These are phyloP conservation scores for Gliomastix tumulicola DNA, from an alignment of 2,329 filamentous ascomycete species.

Conservation along the genomic window DNA sequence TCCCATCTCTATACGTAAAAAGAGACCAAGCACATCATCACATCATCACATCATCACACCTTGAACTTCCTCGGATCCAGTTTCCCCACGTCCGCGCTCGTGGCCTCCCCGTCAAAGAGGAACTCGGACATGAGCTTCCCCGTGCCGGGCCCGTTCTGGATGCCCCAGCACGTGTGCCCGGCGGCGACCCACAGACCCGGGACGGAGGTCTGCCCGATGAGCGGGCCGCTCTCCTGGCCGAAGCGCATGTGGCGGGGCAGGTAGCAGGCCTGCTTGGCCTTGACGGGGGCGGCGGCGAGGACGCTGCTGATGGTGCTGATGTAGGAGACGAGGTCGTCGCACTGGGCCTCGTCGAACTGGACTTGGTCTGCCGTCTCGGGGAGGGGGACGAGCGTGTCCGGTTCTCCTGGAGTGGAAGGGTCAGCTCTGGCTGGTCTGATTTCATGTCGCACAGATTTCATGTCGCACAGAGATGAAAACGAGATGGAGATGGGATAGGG, in stretches of 20 bases:
- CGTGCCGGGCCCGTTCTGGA: slow-evolving; percentile 89
- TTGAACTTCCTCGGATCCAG: slow-evolving; percentile 62
- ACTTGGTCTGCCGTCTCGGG: slow-evolving; percentile 73
- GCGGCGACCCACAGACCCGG: slow-evolving; percentile 74
- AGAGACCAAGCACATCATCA: too few species aligned
- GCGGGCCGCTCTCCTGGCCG: slow-evolving; percentile 57
- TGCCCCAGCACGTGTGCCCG: slow-evolving; percentile 97
- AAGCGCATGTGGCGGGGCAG: slow-evolving; percentile 66
- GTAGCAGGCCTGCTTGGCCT: slow-evolving; percentile 84
- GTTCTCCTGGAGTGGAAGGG: slow-evolving; percentile 48
- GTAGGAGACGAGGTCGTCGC: slow-evolving; percentile 80
- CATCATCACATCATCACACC: too few species aligned
- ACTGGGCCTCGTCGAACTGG: slow-evolving; percentile 65
- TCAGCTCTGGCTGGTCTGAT: too few species aligned
- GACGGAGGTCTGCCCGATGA: slow-evolving; percentile 70
- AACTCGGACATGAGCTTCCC: slow-evolving; percentile 75
- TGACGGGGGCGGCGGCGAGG: slow-evolving; percentile 61
- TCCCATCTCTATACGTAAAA: too few species aligned
- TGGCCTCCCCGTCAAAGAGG: slow-evolving; percentile 64
- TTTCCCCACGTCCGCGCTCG: slow-evolving; percentile 57
- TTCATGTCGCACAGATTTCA: too few species aligned
- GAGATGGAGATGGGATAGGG: neutral
- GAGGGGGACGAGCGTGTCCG: slow-evolving; percentile 67
- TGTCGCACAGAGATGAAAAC: too few species aligned
- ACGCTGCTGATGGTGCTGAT: slow-evolving; percentile 59